phyloP scores from a whole-genome alignment of 805 yeast species.

The Metschnikowia matae region DNA sequence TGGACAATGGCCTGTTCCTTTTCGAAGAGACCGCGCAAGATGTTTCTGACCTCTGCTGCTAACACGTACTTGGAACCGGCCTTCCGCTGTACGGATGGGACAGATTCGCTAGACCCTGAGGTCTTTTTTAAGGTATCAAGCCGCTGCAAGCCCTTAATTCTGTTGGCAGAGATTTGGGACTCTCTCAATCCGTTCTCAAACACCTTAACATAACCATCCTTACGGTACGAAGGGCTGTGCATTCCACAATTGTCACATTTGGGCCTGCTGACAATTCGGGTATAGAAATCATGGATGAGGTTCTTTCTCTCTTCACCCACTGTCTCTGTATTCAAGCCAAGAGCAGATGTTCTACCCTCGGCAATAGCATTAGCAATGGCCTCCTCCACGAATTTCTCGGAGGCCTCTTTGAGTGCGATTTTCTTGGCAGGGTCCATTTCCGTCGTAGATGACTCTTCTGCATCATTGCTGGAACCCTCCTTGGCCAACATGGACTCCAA shows the following conservation, averaged over 20 bases:
- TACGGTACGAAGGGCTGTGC: slow-evolving; percentile 91
- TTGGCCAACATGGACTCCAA: slow-evolving; percentile 56
- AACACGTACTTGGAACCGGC: slow-evolving; percentile 81
- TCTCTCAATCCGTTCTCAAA: slow-evolving; percentile 84
- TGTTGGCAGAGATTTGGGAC: slow-evolving; percentile 75
- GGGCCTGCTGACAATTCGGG: slow-evolving; percentile 66
- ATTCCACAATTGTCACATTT: slow-evolving; percentile 95
- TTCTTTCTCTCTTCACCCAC: slow-evolving; percentile 83
- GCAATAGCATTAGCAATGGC: slow-evolving; percentile 69
- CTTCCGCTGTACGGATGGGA: slow-evolving; percentile 54
- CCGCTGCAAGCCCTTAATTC: slow-evolving; percentile 74
- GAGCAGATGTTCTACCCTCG: slow-evolving; percentile 64
- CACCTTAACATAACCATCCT: slow-evolving; percentile 90
- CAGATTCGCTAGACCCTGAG: slow-evolving; percentile 24
- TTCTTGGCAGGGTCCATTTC: slow-evolving; percentile 35
- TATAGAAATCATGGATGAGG: slow-evolving; percentile 70
- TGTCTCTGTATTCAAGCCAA: slow-evolving; percentile 77
- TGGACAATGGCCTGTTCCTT: slow-evolving; percentile 66
- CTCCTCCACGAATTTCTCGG: slow-evolving; percentile 68
- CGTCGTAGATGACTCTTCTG: slow-evolving; percentile 32
- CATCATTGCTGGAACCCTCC: slow-evolving; percentile 35
- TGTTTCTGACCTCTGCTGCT: slow-evolving; percentile 81
- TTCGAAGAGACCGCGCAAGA: slow-evolving; percentile 68
- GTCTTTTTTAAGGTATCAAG: slow-evolving; percentile 54
- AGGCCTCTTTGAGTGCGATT: slow-evolving; percentile 48